Percentiles rank a stretch among this genome's conserved stretches.
Evolutionary conservation across 805 yeast genomes (phyloP).

Genomic region (Metschnikowia reukaufii): DNA sequence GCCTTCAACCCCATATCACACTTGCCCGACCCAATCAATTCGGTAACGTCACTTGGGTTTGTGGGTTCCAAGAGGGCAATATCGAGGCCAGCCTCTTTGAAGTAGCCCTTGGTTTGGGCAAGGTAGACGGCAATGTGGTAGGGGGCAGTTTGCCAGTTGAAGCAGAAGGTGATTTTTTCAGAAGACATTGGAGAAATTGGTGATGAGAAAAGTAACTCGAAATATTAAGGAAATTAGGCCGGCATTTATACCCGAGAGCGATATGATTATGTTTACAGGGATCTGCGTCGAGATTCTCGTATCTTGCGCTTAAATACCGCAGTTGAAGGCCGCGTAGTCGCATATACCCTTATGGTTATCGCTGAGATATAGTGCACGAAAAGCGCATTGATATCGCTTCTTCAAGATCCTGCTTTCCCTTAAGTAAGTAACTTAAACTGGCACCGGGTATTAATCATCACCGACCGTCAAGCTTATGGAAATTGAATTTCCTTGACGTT

Average conservation of each 20-base stretch:
- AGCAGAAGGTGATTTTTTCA: constrained; percentile 47
- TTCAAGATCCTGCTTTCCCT: too few species aligned
- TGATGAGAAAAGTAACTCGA: too few species aligned
- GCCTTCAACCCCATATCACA: constrained; percentile 61
- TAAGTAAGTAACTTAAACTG: too few species aligned
- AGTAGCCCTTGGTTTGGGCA: constrained; percentile 51
- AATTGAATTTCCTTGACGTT: too few species aligned
- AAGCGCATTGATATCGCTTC: too few species aligned
- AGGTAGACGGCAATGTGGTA: constrained; percentile 54
- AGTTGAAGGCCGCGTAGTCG: not conserved
- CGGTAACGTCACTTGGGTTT: constrained; percentile 59
- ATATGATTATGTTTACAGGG: too few species aligned
- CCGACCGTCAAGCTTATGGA: too few species aligned
- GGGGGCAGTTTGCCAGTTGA: constrained; percentile 59
- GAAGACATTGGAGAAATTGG: constrained; percentile 20
- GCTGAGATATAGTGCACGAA: too few species aligned
- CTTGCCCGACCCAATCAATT: constrained; percentile 55
- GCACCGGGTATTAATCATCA: too few species aligned
- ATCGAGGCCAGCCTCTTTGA: constrained; percentile 50
- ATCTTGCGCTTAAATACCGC: not conserved
- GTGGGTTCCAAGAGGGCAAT: constrained; percentile 55
- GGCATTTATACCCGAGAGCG: too few species aligned
- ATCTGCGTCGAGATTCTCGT: too few species aligned
- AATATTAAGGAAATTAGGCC: not conserved
- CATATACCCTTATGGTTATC: not conserved